phyloP scores from a whole-genome alignment of 352 stramenopile species.

The Blastocystis sp. region DNA sequence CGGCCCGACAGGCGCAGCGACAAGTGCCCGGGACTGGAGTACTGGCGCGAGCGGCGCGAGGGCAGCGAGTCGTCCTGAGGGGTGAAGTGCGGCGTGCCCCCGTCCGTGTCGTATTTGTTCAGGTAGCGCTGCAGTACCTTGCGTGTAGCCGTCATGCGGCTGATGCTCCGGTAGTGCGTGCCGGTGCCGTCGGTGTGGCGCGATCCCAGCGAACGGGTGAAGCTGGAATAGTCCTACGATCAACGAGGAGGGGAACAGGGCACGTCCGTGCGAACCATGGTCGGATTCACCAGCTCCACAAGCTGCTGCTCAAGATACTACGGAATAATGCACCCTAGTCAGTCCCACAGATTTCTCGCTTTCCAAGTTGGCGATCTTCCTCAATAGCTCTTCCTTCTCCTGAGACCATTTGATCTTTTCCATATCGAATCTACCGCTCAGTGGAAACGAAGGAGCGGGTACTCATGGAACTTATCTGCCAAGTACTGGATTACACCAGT shows the following conservation, averaged over 20 bases:
- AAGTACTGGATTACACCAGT: conserved; percentile 51
- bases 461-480: conserved; percentile 66
- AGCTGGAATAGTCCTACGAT: not conserved
- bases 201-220: not conserved
- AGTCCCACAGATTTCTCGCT: conserved; percentile 25
- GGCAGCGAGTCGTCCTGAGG: not conserved
- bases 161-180: not conserved
- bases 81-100: not conserved
- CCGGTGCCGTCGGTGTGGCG: not conserved
- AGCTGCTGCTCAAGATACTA: conserved; percentile 67
- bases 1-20: conserved; percentile 7
- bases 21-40: not conserved
- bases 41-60: not conserved
- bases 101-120: conserved; percentile 44
- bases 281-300: conserved; percentile 10
- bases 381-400: conserved; percentile 46
- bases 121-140: conserved; percentile 64
- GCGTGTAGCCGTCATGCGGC: conserved; percentile 48
- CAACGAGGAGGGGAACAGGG: not conserved
- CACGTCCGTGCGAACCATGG: not conserved
- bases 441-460: not conserved
- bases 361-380: conserved; percentile 29
- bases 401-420: conserved; percentile 57
- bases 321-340: not conserved
- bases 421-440: conserved; percentile 47